Evolutionary conservation across 2,329 filamentous ascomycete genomes (phyloP), one percentile per base, ranked within the genome.

Genomic region (Chrysoporthe cubensis): DNA sequence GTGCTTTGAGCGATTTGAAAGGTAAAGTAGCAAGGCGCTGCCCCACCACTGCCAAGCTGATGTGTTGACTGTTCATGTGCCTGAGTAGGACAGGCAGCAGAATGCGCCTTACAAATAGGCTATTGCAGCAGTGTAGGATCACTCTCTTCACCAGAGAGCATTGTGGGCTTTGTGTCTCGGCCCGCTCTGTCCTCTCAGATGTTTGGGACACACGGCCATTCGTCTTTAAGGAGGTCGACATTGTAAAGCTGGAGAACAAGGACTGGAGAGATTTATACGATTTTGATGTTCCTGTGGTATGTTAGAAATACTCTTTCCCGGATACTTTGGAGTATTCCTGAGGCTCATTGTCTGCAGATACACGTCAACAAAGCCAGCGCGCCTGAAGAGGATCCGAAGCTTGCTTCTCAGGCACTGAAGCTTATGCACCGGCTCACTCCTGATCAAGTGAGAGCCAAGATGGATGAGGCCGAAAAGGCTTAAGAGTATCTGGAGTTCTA

Each of bases 221-320:
- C 77, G 84, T 84, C 21, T 93, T 88, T 77, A 81, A 83, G 8
- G 90, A 94, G 77, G 82, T 92, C 69, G 85, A 94, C 75, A 87
- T 94, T 61, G 87, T 91, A 79, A 84, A 85, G 61, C 82, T 85
- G 0, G 85, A 88, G 37, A 84, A 85, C 18, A 85, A 87, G 70
- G 80, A 82, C 34, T 95, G 92, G 92, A 88, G 87, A 74, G 84
- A 89, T 61, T 75, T 93, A 1, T 95, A 95, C 75, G 91, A 94
- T 67, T 92, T 94, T 76, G 92, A 95, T 72, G 91, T 92, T 8
- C 92, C 92, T 0, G 92, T 94, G 74, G 91, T 94, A 81, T 74
- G 84, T 78, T 44, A 43, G 3, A 34, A 8, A 50, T 5, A 32
- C n/a, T 6, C 13, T 34, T 48, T 18, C 43, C 34, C 7, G 3